phyloP scores from a whole-genome alignment of 1,284 basidiomycete genomes.

The Malassezia furfur region DNA sequence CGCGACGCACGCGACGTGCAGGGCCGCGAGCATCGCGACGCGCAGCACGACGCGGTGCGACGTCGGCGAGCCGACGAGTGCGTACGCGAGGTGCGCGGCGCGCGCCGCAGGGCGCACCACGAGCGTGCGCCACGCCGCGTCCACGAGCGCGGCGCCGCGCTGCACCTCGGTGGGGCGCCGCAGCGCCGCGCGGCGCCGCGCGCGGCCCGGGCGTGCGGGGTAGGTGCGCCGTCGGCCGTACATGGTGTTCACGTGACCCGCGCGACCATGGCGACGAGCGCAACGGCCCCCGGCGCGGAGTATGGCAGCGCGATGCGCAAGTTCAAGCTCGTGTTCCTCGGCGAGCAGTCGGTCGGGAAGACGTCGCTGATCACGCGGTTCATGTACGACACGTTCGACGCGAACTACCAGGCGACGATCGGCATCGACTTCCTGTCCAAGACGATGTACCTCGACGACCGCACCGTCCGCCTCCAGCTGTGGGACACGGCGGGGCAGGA shows the following conservation, averaged over 20 bases:
- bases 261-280: slow-evolving; percentile 10
- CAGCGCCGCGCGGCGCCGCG: not conserved
- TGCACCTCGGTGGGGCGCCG: not conserved
- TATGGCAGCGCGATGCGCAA: slow-evolving; percentile 46
- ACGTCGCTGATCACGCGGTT: slow-evolving; percentile 90
- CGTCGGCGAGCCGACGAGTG: slow-evolving; percentile 31
- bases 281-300: slow-evolving; percentile 28
- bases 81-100: not conserved
- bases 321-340: slow-evolving; percentile 48
- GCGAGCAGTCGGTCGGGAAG: slow-evolving; percentile 49
- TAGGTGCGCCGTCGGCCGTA: not conserved
- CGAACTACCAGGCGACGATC: slow-evolving; percentile 98
- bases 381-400: slow-evolving; percentile 99
- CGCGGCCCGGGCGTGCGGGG: not conserved
- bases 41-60: slow-evolving; percentile 42
- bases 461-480: slow-evolving; percentile 90
- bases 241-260: slow-evolving; percentile 1
- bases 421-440: slow-evolving; percentile 99
- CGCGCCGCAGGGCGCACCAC: not conserved
- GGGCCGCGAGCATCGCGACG: slow-evolving; percentile 28
- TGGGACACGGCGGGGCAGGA: slow-evolving; percentile 98
- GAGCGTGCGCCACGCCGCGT: not conserved
- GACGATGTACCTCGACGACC: slow-evolving; percentile 98
- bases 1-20: slow-evolving; percentile 31
- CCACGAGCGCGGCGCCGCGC: not conserved